Conservation (phyloP, 768 basidiomycete genomes). For the Tubosaeta sp. region DNA sequence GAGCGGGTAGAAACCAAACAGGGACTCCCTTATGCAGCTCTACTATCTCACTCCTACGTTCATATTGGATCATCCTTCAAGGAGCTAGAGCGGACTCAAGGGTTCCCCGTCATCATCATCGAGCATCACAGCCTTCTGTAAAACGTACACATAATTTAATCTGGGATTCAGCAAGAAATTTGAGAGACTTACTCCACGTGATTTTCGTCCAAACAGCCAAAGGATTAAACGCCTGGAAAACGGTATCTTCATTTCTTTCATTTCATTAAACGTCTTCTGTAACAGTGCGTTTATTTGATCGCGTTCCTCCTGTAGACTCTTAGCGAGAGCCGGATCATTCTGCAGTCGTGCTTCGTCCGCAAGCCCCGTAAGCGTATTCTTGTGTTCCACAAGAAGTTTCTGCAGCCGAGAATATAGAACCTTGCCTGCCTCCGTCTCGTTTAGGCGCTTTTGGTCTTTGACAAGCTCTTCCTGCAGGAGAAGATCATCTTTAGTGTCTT, state of each 20-base stretch:
- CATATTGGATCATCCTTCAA: too few species aligned
- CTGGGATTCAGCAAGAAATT: not conserved
- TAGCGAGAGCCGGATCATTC: constrained; percentile 7
- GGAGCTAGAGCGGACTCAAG: not conserved
- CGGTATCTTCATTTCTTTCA: constrained; percentile 17
- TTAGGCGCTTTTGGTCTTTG: constrained; percentile 8
- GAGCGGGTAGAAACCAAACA: too few species aligned
- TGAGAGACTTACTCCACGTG: constrained; percentile 8
- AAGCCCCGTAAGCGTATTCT: constrained; percentile 7
- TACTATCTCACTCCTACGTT: too few species aligned
- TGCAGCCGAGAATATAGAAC: constrained; percentile 14
- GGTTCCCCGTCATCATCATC: too few species aligned
- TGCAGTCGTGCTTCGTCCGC: constrained; percentile 13
- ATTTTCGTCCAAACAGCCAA: constrained; percentile 3
- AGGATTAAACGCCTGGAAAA: constrained; percentile 6
- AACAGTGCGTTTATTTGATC: constrained; percentile 6
- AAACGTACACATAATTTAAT: not conserved
- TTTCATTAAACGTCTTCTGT: constrained; percentile 19
- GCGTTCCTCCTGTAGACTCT: constrained; percentile 9
- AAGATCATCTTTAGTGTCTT: not conserved
- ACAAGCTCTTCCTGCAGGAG: constrained; percentile 22
- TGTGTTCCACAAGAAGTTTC: constrained; percentile 16
- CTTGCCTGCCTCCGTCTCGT: constrained; percentile 22
- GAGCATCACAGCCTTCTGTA: constrained; percentile 5
- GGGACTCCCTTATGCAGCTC: too few species aligned